phyloP scores from a whole-genome alignment of 2,329 filamentous ascomycete species.

The Aureobasidium sp. region DNA sequence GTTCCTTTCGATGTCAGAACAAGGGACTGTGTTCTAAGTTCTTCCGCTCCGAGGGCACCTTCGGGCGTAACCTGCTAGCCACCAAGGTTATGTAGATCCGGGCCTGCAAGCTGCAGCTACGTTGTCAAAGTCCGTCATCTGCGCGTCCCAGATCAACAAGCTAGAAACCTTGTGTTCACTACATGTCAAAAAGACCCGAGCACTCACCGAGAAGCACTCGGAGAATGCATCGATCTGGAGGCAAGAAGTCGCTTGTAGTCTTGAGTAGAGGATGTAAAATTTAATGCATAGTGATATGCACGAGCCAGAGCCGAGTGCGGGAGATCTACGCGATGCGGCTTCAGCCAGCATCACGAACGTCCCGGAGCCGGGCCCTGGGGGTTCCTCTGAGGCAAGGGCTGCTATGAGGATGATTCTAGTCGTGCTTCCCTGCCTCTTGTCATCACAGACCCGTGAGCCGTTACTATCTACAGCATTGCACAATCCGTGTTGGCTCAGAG shows the following conservation, averaged over 20 bases:
- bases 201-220: not conserved
- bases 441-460: not conserved
- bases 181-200: not conserved
- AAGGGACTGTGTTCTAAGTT: no score
- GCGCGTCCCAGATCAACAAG: not conserved
- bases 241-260: not conserved
- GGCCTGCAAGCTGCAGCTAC: not conserved
- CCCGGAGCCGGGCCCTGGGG: not conserved
- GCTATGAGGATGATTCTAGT: not conserved
- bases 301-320: not conserved
- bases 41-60: not conserved
- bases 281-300: not conserved
- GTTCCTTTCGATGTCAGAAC: not conserved
- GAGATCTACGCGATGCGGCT: not conserved
- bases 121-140: not conserved
- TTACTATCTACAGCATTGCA: not conserved
- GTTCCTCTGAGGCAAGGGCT: not conserved
- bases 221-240: not conserved
- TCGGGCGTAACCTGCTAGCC: not conserved
- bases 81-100: not conserved
- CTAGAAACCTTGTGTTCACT: not conserved
- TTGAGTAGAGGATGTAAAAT: not conserved
- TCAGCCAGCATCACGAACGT: not conserved
- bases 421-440: not conserved
- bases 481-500: not conserved